These are phyloP conservation scores for Camellia japonica DNA, from an alignment of 148 eudicot species.

Conservation along the genomic window DNA sequence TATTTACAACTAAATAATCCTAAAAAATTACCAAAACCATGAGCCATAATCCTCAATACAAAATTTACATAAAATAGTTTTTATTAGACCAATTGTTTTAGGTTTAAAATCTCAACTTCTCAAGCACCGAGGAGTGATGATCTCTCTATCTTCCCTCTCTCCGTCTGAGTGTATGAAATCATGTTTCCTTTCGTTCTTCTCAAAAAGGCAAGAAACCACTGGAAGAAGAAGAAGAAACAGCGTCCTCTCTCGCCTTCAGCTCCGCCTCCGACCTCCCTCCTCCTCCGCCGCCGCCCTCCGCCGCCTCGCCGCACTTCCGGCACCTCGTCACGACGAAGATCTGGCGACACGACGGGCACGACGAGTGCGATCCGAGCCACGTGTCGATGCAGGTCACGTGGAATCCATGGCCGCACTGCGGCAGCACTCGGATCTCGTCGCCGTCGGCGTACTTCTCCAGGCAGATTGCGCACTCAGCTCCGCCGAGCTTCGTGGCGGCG, in stretches of 20 bases:
- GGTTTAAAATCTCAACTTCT: too few species aligned
- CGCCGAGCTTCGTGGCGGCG: conserved; percentile 8
- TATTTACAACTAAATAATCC: too few species aligned
- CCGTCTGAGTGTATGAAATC: too few species aligned
- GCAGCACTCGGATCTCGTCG: conserved; percentile 21
- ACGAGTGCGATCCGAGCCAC: conserved; percentile 38
- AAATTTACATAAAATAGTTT: too few species aligned
- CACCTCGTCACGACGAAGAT: conserved; percentile 12
- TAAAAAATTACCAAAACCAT: too few species aligned
- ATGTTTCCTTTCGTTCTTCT: not conserved
- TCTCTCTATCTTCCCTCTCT: too few species aligned
- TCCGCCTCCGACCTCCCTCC: not conserved
- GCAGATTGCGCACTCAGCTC: conserved; percentile 23
- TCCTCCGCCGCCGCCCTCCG: conserved; percentile 2
- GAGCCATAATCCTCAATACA: too few species aligned
- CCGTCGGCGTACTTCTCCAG: conserved; percentile 20
- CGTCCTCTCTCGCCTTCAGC: conserved; percentile 5
- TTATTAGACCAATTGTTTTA: too few species aligned
- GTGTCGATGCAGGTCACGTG: conserved; percentile 36
- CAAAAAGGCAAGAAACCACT: conserved; percentile 12
- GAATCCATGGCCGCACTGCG: conserved; percentile 34
- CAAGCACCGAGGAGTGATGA: too few species aligned
- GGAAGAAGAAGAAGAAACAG: not conserved
- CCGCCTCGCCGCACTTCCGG: conserved; percentile 21
- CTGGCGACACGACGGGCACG: conserved; percentile 23